Evolutionary conservation across 352 stramenopile species (phyloP).

Genomic region (Peronospora destructor): DNA sequence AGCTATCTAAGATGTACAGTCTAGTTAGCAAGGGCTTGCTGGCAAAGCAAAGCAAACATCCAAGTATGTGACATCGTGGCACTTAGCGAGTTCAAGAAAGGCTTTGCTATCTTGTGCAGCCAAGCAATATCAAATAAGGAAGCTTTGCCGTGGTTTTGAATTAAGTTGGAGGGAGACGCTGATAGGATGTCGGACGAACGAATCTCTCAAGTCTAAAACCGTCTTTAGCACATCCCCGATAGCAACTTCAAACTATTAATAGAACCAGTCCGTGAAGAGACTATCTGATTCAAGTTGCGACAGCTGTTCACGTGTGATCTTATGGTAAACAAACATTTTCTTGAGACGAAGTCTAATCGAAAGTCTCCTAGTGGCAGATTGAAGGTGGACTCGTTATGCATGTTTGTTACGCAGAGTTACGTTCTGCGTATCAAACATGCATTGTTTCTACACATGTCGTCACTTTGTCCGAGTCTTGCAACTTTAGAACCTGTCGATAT

Average conservation of each 20-base stretch:
- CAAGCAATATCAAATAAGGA: not conserved
- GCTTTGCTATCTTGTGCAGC: slow-evolving; percentile 13
- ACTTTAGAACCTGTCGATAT: not conserved
- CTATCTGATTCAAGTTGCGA: not conserved
- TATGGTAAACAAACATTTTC: not conserved
- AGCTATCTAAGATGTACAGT: not conserved
- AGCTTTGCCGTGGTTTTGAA: too few species aligned
- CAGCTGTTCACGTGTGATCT: not conserved
- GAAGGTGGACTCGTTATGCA: too few species aligned
- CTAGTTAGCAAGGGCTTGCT: not conserved
- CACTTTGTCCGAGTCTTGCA: too few species aligned
- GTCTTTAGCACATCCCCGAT: too few species aligned
- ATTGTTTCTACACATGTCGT: not conserved
- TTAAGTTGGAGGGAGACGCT: too few species aligned
- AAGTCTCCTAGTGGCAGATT: not conserved
- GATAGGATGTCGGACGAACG: too few species aligned
- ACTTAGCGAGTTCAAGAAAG: not conserved
- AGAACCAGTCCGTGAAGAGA: too few species aligned
- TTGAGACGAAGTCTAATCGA: slow-evolving; percentile 1
- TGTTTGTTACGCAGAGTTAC: too few species aligned
- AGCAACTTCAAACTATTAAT: too few species aligned
- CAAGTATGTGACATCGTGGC: not conserved
- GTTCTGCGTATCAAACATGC: not conserved
- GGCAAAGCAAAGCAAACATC: not conserved
- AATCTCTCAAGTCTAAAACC: too few species aligned